Conservation (phyloP, 169 alveolate species). For the Eimeria necatrix region DNA sequence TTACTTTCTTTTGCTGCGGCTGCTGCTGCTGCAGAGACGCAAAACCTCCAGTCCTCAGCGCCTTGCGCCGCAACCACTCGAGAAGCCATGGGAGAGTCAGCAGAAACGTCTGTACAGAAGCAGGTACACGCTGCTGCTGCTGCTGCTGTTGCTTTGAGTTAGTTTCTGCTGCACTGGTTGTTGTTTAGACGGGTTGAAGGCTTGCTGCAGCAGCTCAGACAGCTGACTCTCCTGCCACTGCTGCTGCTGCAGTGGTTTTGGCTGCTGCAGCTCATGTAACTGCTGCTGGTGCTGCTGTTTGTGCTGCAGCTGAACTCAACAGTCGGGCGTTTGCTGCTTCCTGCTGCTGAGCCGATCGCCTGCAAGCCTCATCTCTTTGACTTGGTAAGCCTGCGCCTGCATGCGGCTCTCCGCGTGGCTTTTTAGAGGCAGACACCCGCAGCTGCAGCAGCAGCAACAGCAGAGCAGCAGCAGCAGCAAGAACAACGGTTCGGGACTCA, state of each 20-base stretch:
- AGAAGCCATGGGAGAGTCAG: neutral
- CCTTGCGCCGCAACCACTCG: neutral
- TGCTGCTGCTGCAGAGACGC: conserved; percentile 13
- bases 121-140: conserved; percentile 32
- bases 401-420: neutral
- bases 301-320: neutral
- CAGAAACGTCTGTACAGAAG: neutral
- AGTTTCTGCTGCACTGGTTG: neutral
- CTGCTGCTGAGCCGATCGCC: conserved; percentile 8
- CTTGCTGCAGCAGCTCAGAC: neutral
- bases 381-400: neutral
- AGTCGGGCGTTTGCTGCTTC: neutral
- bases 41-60: neutral
- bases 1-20: neutral
- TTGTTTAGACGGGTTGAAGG: neutral
- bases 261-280: neutral
- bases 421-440: neutral
- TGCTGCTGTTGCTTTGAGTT: neutral
- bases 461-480: neutral
- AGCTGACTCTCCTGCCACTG: neutral
- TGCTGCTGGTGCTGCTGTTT: neutral
- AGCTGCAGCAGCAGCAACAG: neutral
- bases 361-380: conserved; percentile 59
- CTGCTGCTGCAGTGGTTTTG: neutral
- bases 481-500: neutral